Evolutionary conservation across 1,139 yeast species (phyloP), one percentile per base, ranked within the genome.

Genomic region (Hyphopichia fennica): DNA sequence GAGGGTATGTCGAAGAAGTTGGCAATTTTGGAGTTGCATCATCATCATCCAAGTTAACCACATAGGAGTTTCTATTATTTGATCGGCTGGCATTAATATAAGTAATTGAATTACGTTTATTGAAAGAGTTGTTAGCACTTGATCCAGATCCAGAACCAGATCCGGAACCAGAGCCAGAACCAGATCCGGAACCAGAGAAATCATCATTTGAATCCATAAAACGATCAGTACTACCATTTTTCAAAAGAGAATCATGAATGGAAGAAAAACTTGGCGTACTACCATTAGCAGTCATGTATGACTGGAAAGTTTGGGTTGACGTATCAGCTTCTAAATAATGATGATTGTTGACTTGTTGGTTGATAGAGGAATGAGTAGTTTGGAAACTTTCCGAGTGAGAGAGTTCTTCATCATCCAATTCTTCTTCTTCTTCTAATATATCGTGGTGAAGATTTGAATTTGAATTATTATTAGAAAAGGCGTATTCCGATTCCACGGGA

Each of bases 11-110:
- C 28, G 38, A 7, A 13, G 41, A 29, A n/a, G 28, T 20, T 5
- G 39, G 38, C 25, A 66, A 44, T 37, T 60, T 58, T 0, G 72
- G 72, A 4, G 73, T 67, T 13, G 53, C 57, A 38, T 67, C 73
- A 35, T 61, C 52, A 40, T 63, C 70, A 20, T 30, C 32, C 13
- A 25, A 18, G n/a, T 19, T 19, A n/a, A 33, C 27, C 25, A 33
- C 35, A 33, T 19, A 33, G 4, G 35, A 33, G 27, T 35, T 35
- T 25, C 31, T 9, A 25, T 35, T 23, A 17, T 17, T 35, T 4
- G 31, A 6, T 25, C 31, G 15, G 13, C 38, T 28, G 27, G 23
- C 4, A 27, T 27, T 35, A 16, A 27, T 28, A 18, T 19, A 27
- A 10, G 35, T 18, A 7, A 19, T 19, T 8, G 35, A 33, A 17